A percentile compares a stretch with the other conserved stretches of the same genome.
phyloP scores from a whole-genome alignment of 1,284 basidiomycete genomes.

The Ganoderma leucocontextum region DNA sequence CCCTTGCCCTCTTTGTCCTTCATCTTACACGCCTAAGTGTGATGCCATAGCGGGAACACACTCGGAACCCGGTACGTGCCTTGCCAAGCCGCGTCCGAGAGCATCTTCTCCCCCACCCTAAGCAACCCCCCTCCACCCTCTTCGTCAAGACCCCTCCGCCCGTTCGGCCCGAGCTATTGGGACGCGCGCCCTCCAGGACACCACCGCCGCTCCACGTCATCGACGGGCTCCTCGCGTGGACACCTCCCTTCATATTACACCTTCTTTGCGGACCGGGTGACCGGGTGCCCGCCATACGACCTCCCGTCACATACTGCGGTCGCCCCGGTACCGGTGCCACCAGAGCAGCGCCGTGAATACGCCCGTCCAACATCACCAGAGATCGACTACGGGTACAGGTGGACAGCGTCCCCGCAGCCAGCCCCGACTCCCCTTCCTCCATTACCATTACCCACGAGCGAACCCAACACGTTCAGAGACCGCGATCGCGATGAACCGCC shows the following conservation, averaged over 20 bases:
- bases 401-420: conserved; percentile 34
- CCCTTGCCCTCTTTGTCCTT: conserved; percentile 11
- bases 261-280: conserved; percentile 55
- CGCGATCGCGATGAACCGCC: conserved; percentile 13
- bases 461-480: conserved; percentile 12
- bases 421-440: conserved; percentile 19
- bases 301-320: conserved; percentile 28
- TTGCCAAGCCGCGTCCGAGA: conserved; percentile 63
- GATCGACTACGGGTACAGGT: conserved; percentile 35
- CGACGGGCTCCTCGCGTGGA: conserved; percentile 17
- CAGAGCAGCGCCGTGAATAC: conserved; percentile 13
- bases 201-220: conserved; percentile 28
- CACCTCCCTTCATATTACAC: conserved; percentile 49
- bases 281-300: conserved; percentile 43
- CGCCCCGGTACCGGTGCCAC: conserved; percentile 12
- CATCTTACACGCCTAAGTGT: conserved; percentile 16
- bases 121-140: conserved; percentile 29
- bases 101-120: conserved; percentile 47
- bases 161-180: conserved; percentile 58
- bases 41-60: conserved; percentile 59
- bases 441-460: not conserved
- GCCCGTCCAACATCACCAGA: conserved; percentile 29
- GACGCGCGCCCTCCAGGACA: conserved; percentile 36
- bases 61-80: conserved; percentile 68
- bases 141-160: conserved; percentile 43